Base-by-base conservation (phyloP, 176 grass and related monocot species). In the Echinochloa phyllopogon region DNA sequence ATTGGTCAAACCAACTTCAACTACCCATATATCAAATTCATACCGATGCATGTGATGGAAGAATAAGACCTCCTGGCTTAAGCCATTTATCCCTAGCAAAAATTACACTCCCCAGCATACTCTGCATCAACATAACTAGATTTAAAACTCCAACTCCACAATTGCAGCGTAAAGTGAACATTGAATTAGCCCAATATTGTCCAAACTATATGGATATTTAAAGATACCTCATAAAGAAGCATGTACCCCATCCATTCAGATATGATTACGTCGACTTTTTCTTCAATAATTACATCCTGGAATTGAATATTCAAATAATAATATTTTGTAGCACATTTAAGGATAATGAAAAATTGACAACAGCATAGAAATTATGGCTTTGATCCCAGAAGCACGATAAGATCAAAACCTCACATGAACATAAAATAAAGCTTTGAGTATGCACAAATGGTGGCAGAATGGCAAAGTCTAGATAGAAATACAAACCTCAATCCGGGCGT, bases 221-320 rank as follows among this genome's bases (percentile, higher is more conserved):
- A 44, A 90, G 13, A 68, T 84, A 99, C 96, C 96, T 99, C 96
- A 52, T 94, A 94, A 14, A 99, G 77, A 52, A 99, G 96, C 87
- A 99, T 94, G 81, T 96, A 99, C 24, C 97, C 97, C 97, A 96
- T 99, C 97, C 97, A 99, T 89, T 99, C 97, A 86, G 97, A 99
- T 92, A 99, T 82, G 59, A 99, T 99, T 69, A 99, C 90, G 89
- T 99, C 97, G 49, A 96, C 97, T 83, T 86, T 96, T 88, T 99
- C 97, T 89, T 89, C 88, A 89, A 99, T 99, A 29, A 80, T 52
- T 66, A 96, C 94, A 89, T 96, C 93, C 97, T 99, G 81, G 50
- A 84, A 84, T 86, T 43, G 15, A 62, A 78, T 56, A 60, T 78
- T 55, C 12, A 55, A 65, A 45, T 40, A 73, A 3, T 81, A 25